Conservation (phyloP, 2,329 filamentous ascomycete species). For the Colletotrichum sp. region DNA sequence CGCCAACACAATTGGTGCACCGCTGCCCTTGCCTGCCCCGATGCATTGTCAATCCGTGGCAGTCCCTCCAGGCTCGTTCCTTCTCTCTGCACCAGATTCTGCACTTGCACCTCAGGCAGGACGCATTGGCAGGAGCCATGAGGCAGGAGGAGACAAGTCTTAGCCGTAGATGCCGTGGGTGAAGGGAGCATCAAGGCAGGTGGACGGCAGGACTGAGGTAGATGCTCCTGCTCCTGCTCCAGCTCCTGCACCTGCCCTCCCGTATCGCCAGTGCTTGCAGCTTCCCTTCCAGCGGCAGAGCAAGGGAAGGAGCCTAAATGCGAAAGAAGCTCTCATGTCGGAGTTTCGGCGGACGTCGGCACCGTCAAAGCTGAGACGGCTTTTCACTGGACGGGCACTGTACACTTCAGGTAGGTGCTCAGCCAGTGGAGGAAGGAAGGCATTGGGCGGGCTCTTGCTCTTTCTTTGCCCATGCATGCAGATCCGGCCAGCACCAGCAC, state of each 20-base stretch:
- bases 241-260: not conserved
- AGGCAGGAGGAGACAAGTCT: not conserved
- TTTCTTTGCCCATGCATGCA: not conserved
- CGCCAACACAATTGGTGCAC: not conserved
- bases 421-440: not conserved
- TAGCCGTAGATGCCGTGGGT: not conserved
- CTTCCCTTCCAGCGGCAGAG: not conserved
- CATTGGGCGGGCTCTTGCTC: not conserved
- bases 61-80: not conserved
- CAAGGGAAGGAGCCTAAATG: not conserved
- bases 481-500: not conserved
- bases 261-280: not conserved
- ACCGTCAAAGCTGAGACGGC: conserved; percentile 20
- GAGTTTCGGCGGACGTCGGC: conserved; percentile 11
- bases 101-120: not conserved
- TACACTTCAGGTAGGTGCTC: not conserved
- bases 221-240: not conserved
- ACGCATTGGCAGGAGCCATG: not conserved
- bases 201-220: not conserved
- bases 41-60: not conserved
- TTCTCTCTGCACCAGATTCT: not conserved
- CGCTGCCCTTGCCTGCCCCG: not conserved
- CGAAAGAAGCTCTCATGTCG: not conserved
- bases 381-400: not conserved
- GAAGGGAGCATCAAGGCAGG: not conserved